Base-by-base conservation (phyloP, 2,329 filamentous ascomycete species). In the Colletotrichum lindemuthianum region DNA sequence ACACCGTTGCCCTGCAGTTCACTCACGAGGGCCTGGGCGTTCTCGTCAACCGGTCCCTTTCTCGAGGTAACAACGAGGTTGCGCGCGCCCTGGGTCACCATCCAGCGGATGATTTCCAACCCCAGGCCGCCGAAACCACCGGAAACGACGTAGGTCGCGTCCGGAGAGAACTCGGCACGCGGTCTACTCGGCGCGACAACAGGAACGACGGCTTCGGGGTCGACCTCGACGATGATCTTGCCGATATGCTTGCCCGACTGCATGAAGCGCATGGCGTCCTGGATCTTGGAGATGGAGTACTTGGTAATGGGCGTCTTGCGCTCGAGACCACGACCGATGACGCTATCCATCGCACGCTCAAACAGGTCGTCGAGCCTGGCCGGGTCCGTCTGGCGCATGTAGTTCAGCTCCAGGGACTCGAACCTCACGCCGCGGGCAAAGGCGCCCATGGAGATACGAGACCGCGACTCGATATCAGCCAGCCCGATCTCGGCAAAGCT, bases 201-300 rank as follows among this genome's bases (percentile, higher is more conserved):
- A 4, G 24, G 24, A 1, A 24, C 24, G 1, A 24, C 24, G 4
- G 24, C 24, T 4, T 57, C 43, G 16, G 33, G 65, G 61, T 37
- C 16, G n/a, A 72, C 63, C 44, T 65, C 68, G 32, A 80, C 54
- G 13, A 83, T 73, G 13, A 83, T 78, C 59, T 82, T 82, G 0
- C 80, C 81, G 49, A 79, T 78, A 65, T 83, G 81, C 39, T 70
- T 71, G 1, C 80, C 81, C 2, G 70, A 72, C 59, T 83, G 79
- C 76, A 84, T 77, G 48, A 77, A 74, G 0, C 79, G 70, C 67
- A 84, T 81, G 0, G 79, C 80, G 8, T 79, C 73, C 24, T 73
- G 68, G 1, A 81, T 70, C 2, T 76, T 59, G 4, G 69, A 66
- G 0, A 71, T 67, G 4, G 60, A 50, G 50, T 74, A 72, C n/a